Conservation (phyloP, 2,329 filamentous ascomycete species). For the Arachnomyces sp. region DNA sequence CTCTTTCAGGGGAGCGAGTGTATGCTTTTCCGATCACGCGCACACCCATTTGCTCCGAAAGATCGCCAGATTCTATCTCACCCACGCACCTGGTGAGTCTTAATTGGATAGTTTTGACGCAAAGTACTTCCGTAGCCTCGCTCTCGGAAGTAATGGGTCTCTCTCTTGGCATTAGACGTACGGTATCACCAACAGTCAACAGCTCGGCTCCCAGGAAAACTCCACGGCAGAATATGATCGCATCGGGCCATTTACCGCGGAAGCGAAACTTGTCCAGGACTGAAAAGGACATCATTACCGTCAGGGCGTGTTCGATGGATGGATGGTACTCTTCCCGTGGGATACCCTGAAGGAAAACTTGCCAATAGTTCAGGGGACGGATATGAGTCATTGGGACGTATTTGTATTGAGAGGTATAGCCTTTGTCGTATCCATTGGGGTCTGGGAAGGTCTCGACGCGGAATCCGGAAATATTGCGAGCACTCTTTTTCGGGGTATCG, state of each 20-base stretch:
- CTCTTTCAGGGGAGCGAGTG: slow-evolving; percentile 25
- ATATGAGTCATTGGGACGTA: slow-evolving; percentile 49
- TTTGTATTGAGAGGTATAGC: slow-evolving; percentile 45
- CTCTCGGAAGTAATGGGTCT: slow-evolving; percentile 15
- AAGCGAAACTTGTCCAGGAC: slow-evolving; percentile 47
- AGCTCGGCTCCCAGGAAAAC: slow-evolving; percentile 53
- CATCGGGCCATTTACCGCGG: slow-evolving; percentile 48
- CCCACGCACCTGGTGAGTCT: slow-evolving; percentile 43
- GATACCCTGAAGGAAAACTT: slow-evolving; percentile 39
- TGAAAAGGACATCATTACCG: slow-evolving; percentile 46
- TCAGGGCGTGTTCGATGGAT: slow-evolving; percentile 49
- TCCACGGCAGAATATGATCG: slow-evolving; percentile 45
- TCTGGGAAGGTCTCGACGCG: slow-evolving; percentile 51
- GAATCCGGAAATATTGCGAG: slow-evolving; percentile 47
- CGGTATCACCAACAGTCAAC: slow-evolving; percentile 46
- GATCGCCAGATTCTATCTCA: slow-evolving; percentile 38
- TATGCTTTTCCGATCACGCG: slow-evolving; percentile 46
- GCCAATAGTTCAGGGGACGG: slow-evolving; percentile 50
- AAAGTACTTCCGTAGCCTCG: slow-evolving; percentile 44
- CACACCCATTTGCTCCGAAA: slow-evolving; percentile 40
- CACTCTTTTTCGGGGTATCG: slow-evolving; percentile 31
- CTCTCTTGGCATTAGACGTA: slow-evolving; percentile 40
- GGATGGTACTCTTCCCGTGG: slow-evolving; percentile 41
- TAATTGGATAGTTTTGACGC: slow-evolving; percentile 47
- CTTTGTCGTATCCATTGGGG: slow-evolving; percentile 45